Conservation (phyloP, 2,329 filamentous ascomycete genomes). For the Claviceps sorghi region DNA sequence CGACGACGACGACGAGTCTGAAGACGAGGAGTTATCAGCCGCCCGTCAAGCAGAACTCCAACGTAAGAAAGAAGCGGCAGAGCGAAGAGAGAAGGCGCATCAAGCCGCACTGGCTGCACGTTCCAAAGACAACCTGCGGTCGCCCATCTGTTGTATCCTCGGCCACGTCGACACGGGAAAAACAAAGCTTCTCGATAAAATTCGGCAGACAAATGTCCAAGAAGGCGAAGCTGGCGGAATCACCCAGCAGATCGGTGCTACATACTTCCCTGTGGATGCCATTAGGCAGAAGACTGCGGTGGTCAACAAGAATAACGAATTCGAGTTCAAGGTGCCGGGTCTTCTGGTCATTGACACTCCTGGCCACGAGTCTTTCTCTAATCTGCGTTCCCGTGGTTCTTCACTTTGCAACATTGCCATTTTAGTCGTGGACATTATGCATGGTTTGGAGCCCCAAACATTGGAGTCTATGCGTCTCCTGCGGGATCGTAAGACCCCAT, state of each 20-base stretch:
- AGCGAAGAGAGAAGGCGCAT: slow-evolving; percentile 76
- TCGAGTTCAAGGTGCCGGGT: slow-evolving; percentile 96
- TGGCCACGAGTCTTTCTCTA: slow-evolving; percentile 99
- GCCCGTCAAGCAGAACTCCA: slow-evolving; percentile 56
- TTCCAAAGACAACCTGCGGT: slow-evolving; percentile 87
- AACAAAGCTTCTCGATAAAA: slow-evolving; percentile 97
- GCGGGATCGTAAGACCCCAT: slow-evolving; percentile 86
- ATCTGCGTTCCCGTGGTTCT: slow-evolving; percentile 88
- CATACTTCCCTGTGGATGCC: slow-evolving; percentile 93
- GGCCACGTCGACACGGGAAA: slow-evolving; percentile 99
- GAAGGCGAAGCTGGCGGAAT: slow-evolving; percentile 99
- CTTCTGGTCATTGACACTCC: slow-evolving; percentile 94
- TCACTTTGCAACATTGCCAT: slow-evolving; percentile 99
- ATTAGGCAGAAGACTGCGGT: slow-evolving; percentile 85
- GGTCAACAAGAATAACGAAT: slow-evolving; percentile 76
- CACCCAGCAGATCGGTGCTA: slow-evolving; percentile 98
- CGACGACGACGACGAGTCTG: slow-evolving; percentile 17
- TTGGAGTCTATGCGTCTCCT: slow-evolving; percentile 93
- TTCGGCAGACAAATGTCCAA: slow-evolving; percentile 95
- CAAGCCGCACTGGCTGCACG: slow-evolving; percentile 82
- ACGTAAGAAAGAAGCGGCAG: slow-evolving; percentile 76
- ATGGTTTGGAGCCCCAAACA: slow-evolving; percentile 93
- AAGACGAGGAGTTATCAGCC: slow-evolving; percentile 65
- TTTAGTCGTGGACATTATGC: slow-evolving; percentile 98
- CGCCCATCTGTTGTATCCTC: slow-evolving; percentile 98